These are phyloP conservation scores for Massarina eburnea DNA, from an alignment of 2,329 filamentous ascomycete species.

Conservation along the genomic window DNA sequence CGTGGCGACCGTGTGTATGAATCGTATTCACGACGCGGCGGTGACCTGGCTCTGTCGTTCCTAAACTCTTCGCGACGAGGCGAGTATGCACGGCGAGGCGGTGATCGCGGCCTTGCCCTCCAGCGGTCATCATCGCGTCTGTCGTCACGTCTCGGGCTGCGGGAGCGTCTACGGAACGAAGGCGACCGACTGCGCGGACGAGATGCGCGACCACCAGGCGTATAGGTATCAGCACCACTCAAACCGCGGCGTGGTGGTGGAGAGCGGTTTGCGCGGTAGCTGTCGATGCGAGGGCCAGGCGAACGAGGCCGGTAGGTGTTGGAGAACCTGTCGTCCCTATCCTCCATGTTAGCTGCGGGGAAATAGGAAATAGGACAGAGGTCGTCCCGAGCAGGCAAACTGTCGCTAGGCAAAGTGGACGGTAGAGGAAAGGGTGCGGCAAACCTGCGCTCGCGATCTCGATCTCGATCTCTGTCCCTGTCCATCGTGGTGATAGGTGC, in stretches of 20 bases:
- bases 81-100: conserved; percentile 47
- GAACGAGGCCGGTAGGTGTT: conserved; percentile 43
- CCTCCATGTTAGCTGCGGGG: conserved; percentile 12
- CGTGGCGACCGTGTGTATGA: conserved; percentile 46
- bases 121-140: conserved; percentile 44
- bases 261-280: conserved; percentile 40
- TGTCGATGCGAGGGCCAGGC: conserved; percentile 37
- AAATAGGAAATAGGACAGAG: background rate
- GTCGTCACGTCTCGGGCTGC: conserved; percentile 43
- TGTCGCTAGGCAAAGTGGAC: background rate
- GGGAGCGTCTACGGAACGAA: conserved; percentile 41
- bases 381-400: background rate
- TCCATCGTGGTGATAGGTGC: conserved; percentile 29
- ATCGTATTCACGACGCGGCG: conserved; percentile 42
- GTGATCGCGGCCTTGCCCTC: conserved; percentile 52
- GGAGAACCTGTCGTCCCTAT: conserved; percentile 41
- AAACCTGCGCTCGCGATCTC: conserved; percentile 49
- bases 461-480: conserved; percentile 43
- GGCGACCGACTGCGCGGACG: conserved; percentile 45
- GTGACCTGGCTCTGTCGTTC: conserved; percentile 44
- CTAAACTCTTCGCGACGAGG: conserved; percentile 42
- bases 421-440: conserved; percentile 23
- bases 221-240: conserved; percentile 45
- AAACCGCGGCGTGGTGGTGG: conserved; percentile 39
- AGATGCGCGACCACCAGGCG: conserved; percentile 37